A percentile compares a stretch with the other conserved stretches of the same genome.
These are phyloP conservation scores for Globisporangium alternatum DNA, from an alignment of 352 stramenopile species.

Conservation along the genomic window DNA sequence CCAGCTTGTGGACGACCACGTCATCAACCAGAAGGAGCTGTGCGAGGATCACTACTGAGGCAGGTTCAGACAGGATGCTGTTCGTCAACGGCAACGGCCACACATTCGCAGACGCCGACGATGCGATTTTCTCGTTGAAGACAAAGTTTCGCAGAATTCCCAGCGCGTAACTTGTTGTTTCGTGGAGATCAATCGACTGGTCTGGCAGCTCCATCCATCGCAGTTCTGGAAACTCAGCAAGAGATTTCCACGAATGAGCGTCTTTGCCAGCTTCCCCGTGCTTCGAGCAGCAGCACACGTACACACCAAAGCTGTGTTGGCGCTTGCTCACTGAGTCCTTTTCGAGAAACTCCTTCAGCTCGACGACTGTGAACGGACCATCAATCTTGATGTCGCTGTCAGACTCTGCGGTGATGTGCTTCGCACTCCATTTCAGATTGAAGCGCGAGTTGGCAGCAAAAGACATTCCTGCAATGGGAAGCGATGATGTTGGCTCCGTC, in stretches of 20 bases:
- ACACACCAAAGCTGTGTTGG: slow-evolving; percentile 34
- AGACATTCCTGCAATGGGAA: slow-evolving; percentile 68
- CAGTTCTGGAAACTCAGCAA: slow-evolving; percentile 68
- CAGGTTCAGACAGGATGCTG: slow-evolving; percentile 44
- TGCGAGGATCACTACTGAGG: slow-evolving; percentile 46
- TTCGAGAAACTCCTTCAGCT: slow-evolving; percentile 55
- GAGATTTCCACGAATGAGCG: slow-evolving; percentile 54
- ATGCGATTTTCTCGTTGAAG: slow-evolving; percentile 40
- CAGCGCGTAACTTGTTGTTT: slow-evolving; percentile 44
- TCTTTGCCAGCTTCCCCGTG: slow-evolving; percentile 29
- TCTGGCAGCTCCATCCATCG: slow-evolving; percentile 79
- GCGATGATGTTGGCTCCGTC: slow-evolving; percentile 38
- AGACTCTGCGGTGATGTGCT: slow-evolving; percentile 23
- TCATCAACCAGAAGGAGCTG: slow-evolving; percentile 72
- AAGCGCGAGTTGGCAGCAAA: slow-evolving; percentile 60
- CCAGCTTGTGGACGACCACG: slow-evolving; percentile 36
- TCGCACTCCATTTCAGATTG: slow-evolving; percentile 63
- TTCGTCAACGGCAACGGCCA: slow-evolving; percentile 60
- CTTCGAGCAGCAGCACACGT: slow-evolving; percentile 70
- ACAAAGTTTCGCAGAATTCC: slow-evolving; percentile 65
- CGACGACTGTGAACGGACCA: slow-evolving; percentile 53
- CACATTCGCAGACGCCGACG: slow-evolving; percentile 28
- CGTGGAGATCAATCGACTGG: slow-evolving; percentile 45
- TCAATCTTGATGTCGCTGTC: slow-evolving; percentile 22
- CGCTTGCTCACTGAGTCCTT: slow-evolving; percentile 32